phyloP scores from a whole-genome alignment of 768 basidiomycete genomes.

The Suillus plorans region DNA sequence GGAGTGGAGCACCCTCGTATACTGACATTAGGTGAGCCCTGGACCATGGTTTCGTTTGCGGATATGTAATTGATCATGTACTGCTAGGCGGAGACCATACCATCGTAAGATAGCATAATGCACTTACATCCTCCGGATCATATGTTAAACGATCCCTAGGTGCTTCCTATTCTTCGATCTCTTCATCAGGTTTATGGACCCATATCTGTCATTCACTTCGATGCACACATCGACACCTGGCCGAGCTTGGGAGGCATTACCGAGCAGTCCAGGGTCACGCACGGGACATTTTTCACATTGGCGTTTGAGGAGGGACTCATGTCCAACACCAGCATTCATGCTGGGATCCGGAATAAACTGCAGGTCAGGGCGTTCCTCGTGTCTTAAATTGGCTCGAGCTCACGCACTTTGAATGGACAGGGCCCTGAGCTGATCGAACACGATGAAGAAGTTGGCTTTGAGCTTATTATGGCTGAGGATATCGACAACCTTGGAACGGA shows the following conservation, averaged over 20 bases:
- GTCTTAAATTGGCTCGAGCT: neutral
- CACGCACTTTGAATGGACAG: slow-evolving; percentile 1
- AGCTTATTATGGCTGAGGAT: slow-evolving; percentile 72
- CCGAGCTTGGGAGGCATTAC: slow-evolving; percentile 32
- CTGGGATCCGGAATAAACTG: slow-evolving; percentile 75
- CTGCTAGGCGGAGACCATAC: slow-evolving; percentile 77
- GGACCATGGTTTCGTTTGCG: neutral
- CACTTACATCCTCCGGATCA: neutral
- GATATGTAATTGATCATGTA: neutral
- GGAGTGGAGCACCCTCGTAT: slow-evolving; percentile 65
- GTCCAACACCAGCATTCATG: slow-evolving; percentile 68
- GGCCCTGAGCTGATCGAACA: slow-evolving; percentile 42
- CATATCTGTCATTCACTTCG: slow-evolving; percentile 75
- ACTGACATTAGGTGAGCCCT: slow-evolving; percentile 40
- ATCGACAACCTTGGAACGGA: slow-evolving; percentile 72
- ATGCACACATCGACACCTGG: slow-evolving; percentile 61
- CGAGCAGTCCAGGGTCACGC: slow-evolving; percentile 62
- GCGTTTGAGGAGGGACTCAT: slow-evolving; percentile 73
- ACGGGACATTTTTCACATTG: slow-evolving; percentile 80
- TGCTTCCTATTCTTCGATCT: slow-evolving; percentile 71
- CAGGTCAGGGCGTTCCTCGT: slow-evolving; percentile 27
- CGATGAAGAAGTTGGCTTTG: slow-evolving; percentile 68
- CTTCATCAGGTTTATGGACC: slow-evolving; percentile 75
- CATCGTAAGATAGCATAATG: slow-evolving; percentile 42
- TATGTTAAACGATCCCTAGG: neutral